Base-by-base conservation (phyloP, 2,329 filamentous ascomycete genomes). In the Pseudogymnoascus sp. region DNA sequence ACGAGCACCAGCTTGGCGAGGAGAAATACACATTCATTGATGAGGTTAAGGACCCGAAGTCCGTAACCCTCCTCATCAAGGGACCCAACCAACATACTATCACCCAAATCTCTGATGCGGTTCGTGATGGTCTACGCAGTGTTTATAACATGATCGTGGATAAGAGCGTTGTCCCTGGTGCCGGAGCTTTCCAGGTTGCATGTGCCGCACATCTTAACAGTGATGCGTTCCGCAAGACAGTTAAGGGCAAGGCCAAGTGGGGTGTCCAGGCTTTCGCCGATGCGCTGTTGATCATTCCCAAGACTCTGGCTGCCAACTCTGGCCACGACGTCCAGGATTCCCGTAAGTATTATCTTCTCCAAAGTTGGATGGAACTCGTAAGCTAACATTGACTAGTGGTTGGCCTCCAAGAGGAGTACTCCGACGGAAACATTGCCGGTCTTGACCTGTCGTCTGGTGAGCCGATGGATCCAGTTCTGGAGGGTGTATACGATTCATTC, bases 101-200 rank as follows among this genome's bases (percentile, higher is more conserved):
- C 71, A 87, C 90, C 12, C 94, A 99, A 77, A 92, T 99, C 73
- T 96, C 92, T 68, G 94, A 99, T 74, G 94, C 94, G 2, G 94
- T 97, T 50, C 86, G 94, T 62, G 94, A 99, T 74, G 94, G 94
- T 66, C 83, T 99, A 69, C 86, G 94, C 73, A 96, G 91, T 74
- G 94, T 97, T 60, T 97, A 97, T 84, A 99, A 99, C 82, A 96
- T 96, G 82, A 97, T 99, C 75, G 93, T 97, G n/a, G 94, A 99
- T 75, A 86, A 88, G 77, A 93, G 90, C 69, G 94, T 99, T 18
- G 91, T 99, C 25, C 94, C 94, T 1, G 94, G 94, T 64, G 94
- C 87, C 64, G 94, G 94, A 70, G 91, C 94, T 60, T 99, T 96
- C 85, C 94, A 99, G 77, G 87, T 99, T 53, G 92, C 94, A 33